Evolutionary conservation across 306 rosid species (phyloP), one percentile per base, ranked within the genome.

Genomic region (Heteromeles arbutifolia): DNA sequence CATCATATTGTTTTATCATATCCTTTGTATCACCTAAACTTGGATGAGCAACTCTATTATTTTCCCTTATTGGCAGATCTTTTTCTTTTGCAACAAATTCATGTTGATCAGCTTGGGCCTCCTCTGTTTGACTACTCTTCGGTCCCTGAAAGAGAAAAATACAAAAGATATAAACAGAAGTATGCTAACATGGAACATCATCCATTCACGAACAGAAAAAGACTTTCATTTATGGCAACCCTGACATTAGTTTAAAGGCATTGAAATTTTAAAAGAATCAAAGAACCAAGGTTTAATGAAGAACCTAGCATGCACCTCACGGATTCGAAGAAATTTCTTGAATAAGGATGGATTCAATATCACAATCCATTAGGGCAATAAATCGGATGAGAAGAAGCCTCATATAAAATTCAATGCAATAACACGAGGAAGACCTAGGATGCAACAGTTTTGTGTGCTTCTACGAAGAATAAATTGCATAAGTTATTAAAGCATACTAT

Each of bases 121-220:
- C 62, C 10, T 67, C 81, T 65, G n/a, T 19, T 73, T 65, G 56
- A 73, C 65, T 65, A 65, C 72, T 79, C 39, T 43, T 71, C 69
- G 82, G 78, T 73, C 74, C 84, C 87, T 84, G 63, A 68, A 69
- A 77, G 69, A 3, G 26, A 8, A 57, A 76, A 69, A 43, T 9
- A 72, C 24, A 37, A 34, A 2, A 34, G 25, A 56, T 22, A 41
- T 24, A 37, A 72, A 2, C 37, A 15, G 2, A 72, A 2, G 22
- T 8, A 22, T 32, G 17, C 18, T 12, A 26, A 61, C n/a, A 12
- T 61, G 32, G 21, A 22, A 26, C 34, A 11, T 26, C 67, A 21
- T 63, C 41, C 67, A 24, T 37, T 67, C 34, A 57, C 9, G 15
- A 2, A 34, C 54, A 53, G 45, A 43, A 70, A 70, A 34, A 5